A percentile compares a stretch with the other conserved stretches of the same genome.
phyloP scores from a whole-genome alignment of 192 early-diverging fungal species.

The Rhizoclosmatium sp. region DNA sequence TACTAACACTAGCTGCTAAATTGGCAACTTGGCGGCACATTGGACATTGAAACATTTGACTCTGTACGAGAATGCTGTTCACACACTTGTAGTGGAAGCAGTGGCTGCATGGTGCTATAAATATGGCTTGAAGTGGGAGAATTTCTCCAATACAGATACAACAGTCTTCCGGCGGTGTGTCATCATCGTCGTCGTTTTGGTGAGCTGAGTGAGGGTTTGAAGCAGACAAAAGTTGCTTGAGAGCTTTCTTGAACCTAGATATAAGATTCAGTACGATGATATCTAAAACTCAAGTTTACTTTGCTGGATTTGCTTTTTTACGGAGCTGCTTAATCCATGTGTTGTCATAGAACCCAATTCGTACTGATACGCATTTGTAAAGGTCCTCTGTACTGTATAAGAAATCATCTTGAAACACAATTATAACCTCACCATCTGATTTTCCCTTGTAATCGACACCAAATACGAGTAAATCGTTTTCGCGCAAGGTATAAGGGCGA shows the following conservation, averaged over 20 bases:
- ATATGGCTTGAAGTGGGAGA: conserved; percentile 66
- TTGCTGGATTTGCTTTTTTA: conserved; percentile 61
- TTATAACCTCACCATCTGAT: conserved; percentile 49
- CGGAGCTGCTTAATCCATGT: conserved; percentile 56
- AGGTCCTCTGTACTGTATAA: conserved; percentile 44
- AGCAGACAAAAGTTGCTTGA: conserved; percentile 62
- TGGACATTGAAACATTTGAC: conserved; percentile 70
- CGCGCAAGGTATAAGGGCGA: conserved; percentile 74
- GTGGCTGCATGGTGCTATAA: conserved; percentile 70
- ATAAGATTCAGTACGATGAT: not conserved
- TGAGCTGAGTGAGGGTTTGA: conserved; percentile 55
- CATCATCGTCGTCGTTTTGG: conserved; percentile 42
- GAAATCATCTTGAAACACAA: conserved; percentile 1
- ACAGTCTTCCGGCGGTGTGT: conserved; percentile 57
- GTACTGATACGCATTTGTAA: conserved; percentile 56
- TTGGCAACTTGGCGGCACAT: conserved; percentile 71
- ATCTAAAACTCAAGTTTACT: conserved; percentile 43
- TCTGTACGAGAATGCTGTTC: conserved; percentile 49
- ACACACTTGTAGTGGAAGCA: conserved; percentile 73
- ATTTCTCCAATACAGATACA: conserved; percentile 66
- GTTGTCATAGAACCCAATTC: conserved; percentile 60
- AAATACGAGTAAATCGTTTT: conserved; percentile 65
- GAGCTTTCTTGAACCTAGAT: conserved; percentile 55
- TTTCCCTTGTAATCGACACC: conserved; percentile 70
- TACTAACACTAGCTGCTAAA: conserved; percentile 61